These are phyloP conservation scores for Arctium lappa DNA, from an alignment of 129 eudicot genomes.

Conservation along the genomic window DNA sequence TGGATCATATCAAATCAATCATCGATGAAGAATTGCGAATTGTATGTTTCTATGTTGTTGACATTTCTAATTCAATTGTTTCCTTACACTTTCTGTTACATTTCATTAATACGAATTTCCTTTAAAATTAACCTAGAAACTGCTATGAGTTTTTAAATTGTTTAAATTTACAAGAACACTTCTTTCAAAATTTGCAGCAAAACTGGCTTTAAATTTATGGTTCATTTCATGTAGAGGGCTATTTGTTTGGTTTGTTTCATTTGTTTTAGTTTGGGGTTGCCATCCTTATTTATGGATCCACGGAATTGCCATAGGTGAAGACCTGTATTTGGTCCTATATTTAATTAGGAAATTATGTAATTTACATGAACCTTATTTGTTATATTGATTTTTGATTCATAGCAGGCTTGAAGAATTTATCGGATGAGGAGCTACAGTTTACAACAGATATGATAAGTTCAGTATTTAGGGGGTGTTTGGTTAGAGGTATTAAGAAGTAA, in stretches of 20 bases:
- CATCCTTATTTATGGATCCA: background rate
- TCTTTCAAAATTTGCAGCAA: background rate
- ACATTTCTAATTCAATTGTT: background rate
- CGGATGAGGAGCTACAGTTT: slow-evolving; percentile 71
- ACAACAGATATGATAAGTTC: slow-evolving; percentile 71
- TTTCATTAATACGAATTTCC: background rate
- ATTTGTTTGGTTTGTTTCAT: background rate
- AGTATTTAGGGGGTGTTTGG: no score
- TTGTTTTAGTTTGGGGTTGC: slow-evolving; percentile 4
- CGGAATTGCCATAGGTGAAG: slow-evolving; percentile 83
- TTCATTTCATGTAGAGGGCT: background rate
- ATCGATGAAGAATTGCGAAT: slow-evolving; percentile 63
- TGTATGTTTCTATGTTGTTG: slow-evolving; percentile 38
- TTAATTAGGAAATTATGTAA: background rate
- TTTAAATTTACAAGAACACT: background rate
- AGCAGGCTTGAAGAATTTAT: slow-evolving; percentile 58
- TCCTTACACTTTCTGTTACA: background rate
- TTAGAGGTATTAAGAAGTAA: no score
- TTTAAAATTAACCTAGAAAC: background rate
- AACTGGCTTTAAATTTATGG: background rate
- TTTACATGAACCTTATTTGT: background rate
- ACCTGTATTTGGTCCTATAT: background rate
- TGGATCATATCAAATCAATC: slow-evolving; percentile 42
- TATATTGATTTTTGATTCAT: slow-evolving; percentile 50
- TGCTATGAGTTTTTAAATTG: background rate